Evolutionary conservation across 2,329 filamentous ascomycete genomes (phyloP), one percentile per base, ranked within the genome.

Genomic region (Arthrobotrys conoides): DNA sequence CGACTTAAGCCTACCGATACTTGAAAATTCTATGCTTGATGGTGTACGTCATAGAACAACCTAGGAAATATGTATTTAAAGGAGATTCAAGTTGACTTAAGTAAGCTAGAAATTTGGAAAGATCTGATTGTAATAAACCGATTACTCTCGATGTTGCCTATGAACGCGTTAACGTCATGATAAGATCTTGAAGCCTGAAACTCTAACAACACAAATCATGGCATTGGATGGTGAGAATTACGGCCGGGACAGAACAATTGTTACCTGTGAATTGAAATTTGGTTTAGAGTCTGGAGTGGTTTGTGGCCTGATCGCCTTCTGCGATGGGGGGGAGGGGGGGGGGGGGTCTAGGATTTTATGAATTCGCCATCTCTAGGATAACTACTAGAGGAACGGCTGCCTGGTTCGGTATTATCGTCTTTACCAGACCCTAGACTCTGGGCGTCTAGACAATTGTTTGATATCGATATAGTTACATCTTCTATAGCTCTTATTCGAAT

Each of bases 141-240:
- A 59, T 59, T 59, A 59, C 53, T 59, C 38, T 59, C 38, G 38
- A 41, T 16, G 38, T 2, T 27, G 51, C 5, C 24, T 55, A 36
- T 55, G 51, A 18, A n/a, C n/a, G n/a, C n/a, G n/a, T n/a, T n/a
- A n/a, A n/a, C 16, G 10, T 33, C 16, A 8, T 55, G 4, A 27
- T 18, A 55, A 33, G 24, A 55, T 55, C 4, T 38, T 14, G 27
- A 33, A 8, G 24, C 22, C 51, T 59, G 18, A 59, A 38, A 20
- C 9, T 27, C 22, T 10, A 5, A 59, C 53, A 59, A 59, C 53
- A 59, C 53, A 59, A 59, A 59, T 59, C 18, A 55, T 36, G 22
- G 12, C 38, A 16, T 41, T 5, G 22, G 48, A 12, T 55, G 24
- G 14, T 53, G 22, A 53, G 46, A 48, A 48, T 44, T 8, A 22